Evolutionary conservation across 225 moss, liverwort and hornwort species (phyloP).

Genomic region (Climacium dendroides): DNA sequence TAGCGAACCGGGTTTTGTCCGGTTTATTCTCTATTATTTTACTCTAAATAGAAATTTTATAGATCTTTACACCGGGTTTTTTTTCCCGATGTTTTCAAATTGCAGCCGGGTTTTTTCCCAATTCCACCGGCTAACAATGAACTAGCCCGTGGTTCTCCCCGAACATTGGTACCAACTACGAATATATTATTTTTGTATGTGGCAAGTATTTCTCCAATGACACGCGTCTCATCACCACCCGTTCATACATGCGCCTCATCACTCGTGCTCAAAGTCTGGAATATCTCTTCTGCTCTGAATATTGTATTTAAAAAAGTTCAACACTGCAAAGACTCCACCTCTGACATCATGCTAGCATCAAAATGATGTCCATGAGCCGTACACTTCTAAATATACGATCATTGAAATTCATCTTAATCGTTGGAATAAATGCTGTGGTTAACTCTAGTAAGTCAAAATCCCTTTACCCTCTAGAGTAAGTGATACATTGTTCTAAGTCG

Average conservation of each 20-base stretch:
- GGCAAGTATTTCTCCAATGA: not conserved
- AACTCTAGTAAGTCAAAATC: not conserved
- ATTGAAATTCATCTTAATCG: not conserved
- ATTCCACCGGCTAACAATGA: not conserved
- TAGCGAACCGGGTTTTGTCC: not conserved
- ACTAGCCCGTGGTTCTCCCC: not conserved
- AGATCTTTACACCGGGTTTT: not conserved
- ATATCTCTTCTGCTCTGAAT: not conserved
- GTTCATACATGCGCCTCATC: not conserved
- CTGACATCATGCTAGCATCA: not conserved
- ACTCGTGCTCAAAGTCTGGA: not conserved
- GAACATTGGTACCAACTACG: not conserved
- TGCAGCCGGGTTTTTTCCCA: not conserved
- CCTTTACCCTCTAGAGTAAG: not conserved
- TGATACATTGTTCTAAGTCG: not conserved
- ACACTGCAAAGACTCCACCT: not conserved
- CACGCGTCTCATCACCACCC: not conserved
- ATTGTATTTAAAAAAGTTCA: not conserved
- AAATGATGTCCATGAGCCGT: not conserved
- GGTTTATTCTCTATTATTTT: not conserved
- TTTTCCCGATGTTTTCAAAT: not conserved
- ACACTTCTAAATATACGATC: not conserved
- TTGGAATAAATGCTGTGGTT: not conserved
- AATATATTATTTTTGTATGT: not conserved
- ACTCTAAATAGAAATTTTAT: not conserved